phyloP scores from a whole-genome alignment of 2,329 filamentous ascomycete genomes.

The Microsporum audouinii region DNA sequence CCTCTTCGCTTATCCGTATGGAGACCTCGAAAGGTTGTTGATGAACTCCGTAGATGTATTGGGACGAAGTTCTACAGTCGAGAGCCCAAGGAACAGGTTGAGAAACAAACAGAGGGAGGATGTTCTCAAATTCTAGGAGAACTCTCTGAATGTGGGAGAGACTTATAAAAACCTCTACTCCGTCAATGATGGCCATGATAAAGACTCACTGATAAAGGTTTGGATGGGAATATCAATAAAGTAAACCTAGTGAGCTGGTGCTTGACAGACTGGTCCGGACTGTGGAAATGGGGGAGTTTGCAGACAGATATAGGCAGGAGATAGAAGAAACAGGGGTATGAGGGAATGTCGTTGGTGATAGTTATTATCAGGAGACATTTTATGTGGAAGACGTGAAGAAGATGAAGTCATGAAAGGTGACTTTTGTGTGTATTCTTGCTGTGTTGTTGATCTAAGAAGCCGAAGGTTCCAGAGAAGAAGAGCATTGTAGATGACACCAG shows the following conservation, averaged over 20 bases:
- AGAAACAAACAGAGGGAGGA: background rate
- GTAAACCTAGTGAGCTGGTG: background rate
- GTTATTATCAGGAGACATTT: too few species aligned
- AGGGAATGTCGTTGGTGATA: too few species aligned
- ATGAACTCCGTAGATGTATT: background rate
- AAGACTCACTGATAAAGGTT: background rate
- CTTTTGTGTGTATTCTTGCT: background rate
- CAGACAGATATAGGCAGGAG: too few species aligned
- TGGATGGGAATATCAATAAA: background rate
- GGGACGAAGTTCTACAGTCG: background rate
- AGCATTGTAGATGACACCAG: background rate
- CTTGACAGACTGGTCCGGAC: background rate
- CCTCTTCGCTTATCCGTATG: slow-evolving; percentile 1
- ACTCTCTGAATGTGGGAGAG: background rate
- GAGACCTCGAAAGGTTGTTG: background rate
- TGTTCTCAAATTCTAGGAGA: background rate
- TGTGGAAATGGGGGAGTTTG: background rate
- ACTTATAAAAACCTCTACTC: slow-evolving; percentile 6
- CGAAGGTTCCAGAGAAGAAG: background rate
- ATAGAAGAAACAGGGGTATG: too few species aligned
- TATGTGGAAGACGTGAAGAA: background rate
- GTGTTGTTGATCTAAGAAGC: background rate
- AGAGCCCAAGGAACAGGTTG: slow-evolving; percentile 4
- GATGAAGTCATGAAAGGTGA: background rate
- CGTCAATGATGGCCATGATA: slow-evolving; percentile 8